A percentile compares a stretch with the other conserved stretches of the same genome.
These are phyloP conservation scores for Prunus kanzakura DNA, from an alignment of 306 rosid genomes.

Conservation along the genomic window DNA sequence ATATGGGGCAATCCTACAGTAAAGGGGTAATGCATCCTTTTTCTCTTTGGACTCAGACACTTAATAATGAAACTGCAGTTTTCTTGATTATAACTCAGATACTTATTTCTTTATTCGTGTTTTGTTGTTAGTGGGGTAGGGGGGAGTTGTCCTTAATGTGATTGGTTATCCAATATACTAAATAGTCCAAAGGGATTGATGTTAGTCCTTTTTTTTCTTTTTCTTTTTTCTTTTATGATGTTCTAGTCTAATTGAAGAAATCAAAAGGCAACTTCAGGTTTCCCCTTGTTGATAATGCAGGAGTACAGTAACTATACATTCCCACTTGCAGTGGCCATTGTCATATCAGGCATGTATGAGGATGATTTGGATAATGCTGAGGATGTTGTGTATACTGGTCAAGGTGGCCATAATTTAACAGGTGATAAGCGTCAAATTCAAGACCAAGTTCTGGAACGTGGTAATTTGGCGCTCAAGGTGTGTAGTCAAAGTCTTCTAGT, in stretches of 20 bases:
- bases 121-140: neutral
- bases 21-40: slow-evolving; percentile 56
- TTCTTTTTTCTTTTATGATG: neutral
- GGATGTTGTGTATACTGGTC: slow-evolving; percentile 90
- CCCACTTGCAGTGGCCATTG: slow-evolving; percentile 89
- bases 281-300: slow-evolving; percentile 21
- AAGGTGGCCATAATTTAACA: slow-evolving; percentile 88
- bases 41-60: neutral
- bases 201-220: neutral
- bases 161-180: neutral
- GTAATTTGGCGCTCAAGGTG: slow-evolving; percentile 95
- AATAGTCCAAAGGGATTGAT: neutral
- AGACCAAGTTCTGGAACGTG: slow-evolving; percentile 77
- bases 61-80: neutral
- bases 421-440: slow-evolving; percentile 80
- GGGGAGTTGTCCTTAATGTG: neutral
- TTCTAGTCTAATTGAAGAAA: neutral
- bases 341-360: slow-evolving; percentile 92
- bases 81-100: neutral
- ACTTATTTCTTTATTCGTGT: neutral
- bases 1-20: slow-evolving; percentile 56
- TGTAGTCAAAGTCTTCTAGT: slow-evolving; percentile 16
- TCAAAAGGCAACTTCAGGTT: neutral
- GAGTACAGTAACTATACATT: slow-evolving; percentile 45
- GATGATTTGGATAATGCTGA: slow-evolving; percentile 96